Base-by-base conservation (phyloP, 331 rosid species). In the Cydonia oblonga region DNA sequence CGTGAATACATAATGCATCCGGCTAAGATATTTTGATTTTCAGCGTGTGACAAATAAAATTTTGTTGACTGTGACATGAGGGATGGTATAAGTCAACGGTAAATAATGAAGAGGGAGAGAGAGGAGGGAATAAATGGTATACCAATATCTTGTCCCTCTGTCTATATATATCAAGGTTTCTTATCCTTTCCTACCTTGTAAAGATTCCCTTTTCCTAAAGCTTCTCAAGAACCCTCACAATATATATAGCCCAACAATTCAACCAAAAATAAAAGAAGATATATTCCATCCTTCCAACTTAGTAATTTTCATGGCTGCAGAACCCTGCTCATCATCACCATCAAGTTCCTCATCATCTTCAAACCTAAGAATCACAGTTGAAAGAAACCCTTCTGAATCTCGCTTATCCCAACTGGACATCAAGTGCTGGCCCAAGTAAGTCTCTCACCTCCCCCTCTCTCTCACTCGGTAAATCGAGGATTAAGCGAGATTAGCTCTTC, bases 371-470 rank as follows among this genome's bases (percentile, higher is more conserved):
- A 89, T 91, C 71, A 77, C 32, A 22, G 90, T 91, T 25, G 99
- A 95, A 71, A 88, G 84, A 73, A 95, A 82, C 77, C 97, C 99
- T 77, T 71, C 97, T 1, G 83, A 95, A 64, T 78, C 96, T 74
- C 92, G 90, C 69, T 79, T 95, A 7, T 76, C 82, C 18, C 88
- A 87, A 79, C 58, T 91, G 74, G 90, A 95, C 83, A 87, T 95
- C 90, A 90, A 87, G 86, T 80, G 92, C 51, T 95, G 99, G 99
- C 99, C 97, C 76, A 91, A 95, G 98, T 95, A 86, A 64, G 84
- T 33, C 4, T 33, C 24, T 3, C 23, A 1, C 54, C 54, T 71
- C 70, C 65, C 64, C 16, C 10, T 38, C n/a, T 29, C 16, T 40
- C 18, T 60, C 5, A 32, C 1, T 42, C 19, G 6, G 1, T 6